These are phyloP conservation scores for Aphanomyces cochlioides DNA, from an alignment of 352 stramenopile species.

Conservation along the genomic window DNA sequence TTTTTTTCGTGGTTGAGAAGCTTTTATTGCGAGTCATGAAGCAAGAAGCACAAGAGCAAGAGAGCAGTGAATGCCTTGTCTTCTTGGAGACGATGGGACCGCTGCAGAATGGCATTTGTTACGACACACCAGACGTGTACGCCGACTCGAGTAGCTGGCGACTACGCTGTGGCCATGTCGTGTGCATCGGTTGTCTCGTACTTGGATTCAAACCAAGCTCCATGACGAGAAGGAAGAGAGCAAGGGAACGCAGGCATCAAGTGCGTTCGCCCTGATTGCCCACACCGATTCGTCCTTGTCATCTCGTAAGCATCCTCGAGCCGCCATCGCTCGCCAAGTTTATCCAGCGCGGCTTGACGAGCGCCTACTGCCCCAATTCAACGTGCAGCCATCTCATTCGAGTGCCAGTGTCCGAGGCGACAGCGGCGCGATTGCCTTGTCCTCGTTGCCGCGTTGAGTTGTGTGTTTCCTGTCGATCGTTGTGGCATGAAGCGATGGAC, in stretches of 20 bases:
- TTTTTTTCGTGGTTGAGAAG: no score
- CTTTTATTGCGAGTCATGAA: no score
- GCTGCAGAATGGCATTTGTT: background rate
- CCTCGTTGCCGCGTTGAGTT: conserved; percentile 3
- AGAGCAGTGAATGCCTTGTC: conserved; percentile 7
- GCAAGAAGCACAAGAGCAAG: background rate
- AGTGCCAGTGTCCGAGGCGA: background rate
- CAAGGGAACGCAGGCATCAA: background rate
- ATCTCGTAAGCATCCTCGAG: background rate
- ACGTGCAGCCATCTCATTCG: background rate
- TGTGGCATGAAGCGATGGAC: conserved; percentile 8
- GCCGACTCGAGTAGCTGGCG: background rate
- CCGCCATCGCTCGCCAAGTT: no score
- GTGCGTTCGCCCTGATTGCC: background rate
- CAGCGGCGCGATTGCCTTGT: background rate
- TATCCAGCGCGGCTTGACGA: background rate
- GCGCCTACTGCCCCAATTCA: conserved; percentile 20
- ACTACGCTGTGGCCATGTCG: conserved; percentile 14
- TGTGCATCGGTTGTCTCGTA: conserved; percentile 16
- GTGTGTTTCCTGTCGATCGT: background rate
- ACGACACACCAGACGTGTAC: background rate
- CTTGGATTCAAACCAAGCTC: conserved; percentile 23
- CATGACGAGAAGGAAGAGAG: background rate
- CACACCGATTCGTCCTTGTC: background rate
- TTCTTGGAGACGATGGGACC: conserved; percentile 18